Base-by-base conservation (phyloP, 2,329 filamentous ascomycete species). In the Aspergillus costaricaensis region DNA sequence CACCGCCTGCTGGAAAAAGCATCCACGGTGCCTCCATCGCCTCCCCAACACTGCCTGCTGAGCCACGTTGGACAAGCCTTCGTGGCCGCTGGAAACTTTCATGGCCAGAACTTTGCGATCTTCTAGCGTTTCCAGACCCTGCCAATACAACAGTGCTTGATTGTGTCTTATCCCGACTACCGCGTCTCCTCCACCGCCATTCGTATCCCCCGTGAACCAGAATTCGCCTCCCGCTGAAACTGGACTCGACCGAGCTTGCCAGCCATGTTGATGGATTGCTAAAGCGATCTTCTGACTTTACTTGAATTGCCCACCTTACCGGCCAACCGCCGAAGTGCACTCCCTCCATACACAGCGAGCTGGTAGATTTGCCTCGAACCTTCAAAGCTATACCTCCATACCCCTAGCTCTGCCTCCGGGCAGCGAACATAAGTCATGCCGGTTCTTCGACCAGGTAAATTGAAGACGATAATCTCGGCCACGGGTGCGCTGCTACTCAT, bases 401-500 rank as follows among this genome's bases (percentile, higher is more conserved):
- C 32, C 32, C 32, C 48, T 51, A 32, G 17, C 39, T 32, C 50
- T 36, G 51, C 41, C 38, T 32, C 41, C 32, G 12, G 12, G 51
- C 59, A 54, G 30, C 58, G 49, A 14, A 25, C n/a, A 52, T 30
- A 43, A 43, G 49, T 39, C 23, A 74, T 73, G 71, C 63, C 64
- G 15, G 44, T 70, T 15, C 65, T 75, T 38, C 67, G 72, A 49
- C 72, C 69, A 3, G 72, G 66, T 36, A 62, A 68, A 61, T 62
- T 70, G 52, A 72, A 68, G 62, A 69, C 71, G 21, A 57, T 74
- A 44, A 57, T 74, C 53, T 70, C 72, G 49, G 67, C 70, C 30
- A 66, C 66, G 53, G 67, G 66, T 25, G 68, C 72, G 15, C 44
- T 73, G 30, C 65, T 73, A 54, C 66, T 75, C 36, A 70, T 75